Conservation (phyloP, 1,284 basidiomycete genomes). For the Ganoderma boninense region DNA sequence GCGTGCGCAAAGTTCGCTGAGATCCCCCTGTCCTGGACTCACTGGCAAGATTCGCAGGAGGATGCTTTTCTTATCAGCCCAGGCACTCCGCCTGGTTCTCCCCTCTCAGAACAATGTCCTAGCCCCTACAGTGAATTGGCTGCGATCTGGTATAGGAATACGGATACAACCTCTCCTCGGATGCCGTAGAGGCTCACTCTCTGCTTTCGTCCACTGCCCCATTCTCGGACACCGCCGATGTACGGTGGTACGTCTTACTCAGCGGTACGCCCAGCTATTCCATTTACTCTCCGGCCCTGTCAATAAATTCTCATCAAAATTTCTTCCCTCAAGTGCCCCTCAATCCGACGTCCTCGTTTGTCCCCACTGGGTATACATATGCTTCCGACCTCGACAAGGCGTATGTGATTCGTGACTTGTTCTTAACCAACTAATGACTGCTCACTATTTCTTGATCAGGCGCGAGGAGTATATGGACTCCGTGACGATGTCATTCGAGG, state of each 20-base stretch:
- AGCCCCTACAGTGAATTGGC: not conserved
- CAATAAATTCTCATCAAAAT: too few relatives aligned
- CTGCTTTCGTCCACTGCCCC: not conserved
- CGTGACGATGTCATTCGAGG: not conserved
- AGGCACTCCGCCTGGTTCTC: not conserved
- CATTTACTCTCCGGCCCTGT: not conserved
- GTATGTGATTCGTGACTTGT: not conserved
- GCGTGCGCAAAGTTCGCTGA: not conserved
- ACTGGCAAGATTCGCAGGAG: not conserved
- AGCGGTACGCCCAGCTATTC: not conserved
- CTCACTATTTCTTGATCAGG: not conserved
- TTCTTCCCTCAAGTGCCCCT: not conserved
- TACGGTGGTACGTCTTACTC: not conserved
- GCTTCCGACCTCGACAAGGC: too few relatives aligned
- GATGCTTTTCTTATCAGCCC: not conserved
- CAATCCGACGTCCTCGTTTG: not conserved
- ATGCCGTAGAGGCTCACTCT: not conserved
- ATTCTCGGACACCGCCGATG: not conserved
- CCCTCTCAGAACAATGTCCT: not conserved
- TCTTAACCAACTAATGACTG: not conserved
- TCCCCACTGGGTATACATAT: not conserved
- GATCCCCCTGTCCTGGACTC: not conserved
- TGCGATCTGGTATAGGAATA: not conserved
- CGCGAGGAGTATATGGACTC: not conserved
- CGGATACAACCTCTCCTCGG: not conserved